Evolutionary conservation across 345 rosid species (phyloP).

Genomic region (Excoecaria cochinchinensis): DNA sequence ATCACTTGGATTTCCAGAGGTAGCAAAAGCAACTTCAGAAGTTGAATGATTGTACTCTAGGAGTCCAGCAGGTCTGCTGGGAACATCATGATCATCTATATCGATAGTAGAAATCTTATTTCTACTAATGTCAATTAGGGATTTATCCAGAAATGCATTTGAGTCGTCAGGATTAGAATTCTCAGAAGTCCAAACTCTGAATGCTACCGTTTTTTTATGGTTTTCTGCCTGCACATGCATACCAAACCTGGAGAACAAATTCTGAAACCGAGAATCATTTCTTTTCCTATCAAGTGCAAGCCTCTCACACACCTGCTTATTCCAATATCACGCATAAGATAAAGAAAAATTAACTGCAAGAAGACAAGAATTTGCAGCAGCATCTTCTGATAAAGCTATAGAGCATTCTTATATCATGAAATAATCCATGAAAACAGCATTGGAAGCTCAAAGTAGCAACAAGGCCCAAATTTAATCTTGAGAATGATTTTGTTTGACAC

Average conservation of each 20-base stretch:
- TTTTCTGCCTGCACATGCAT: constrained; percentile 70
- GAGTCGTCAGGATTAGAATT: constrained; percentile 43
- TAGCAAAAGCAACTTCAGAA: constrained; percentile 37
- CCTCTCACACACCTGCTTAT: constrained; percentile 67
- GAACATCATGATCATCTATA: constrained; percentile 30
- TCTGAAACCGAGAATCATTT: constrained; percentile 63
- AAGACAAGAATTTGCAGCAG: not conserved
- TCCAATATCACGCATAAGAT: constrained; percentile 14
- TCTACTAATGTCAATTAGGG: constrained; percentile 28
- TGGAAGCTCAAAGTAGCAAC: not conserved
- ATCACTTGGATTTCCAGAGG: constrained; percentile 36
- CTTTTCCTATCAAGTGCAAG: constrained; percentile 83
- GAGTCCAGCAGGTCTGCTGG: constrained; percentile 36
- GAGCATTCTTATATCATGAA: not conserved
- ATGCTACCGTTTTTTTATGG: constrained; percentile 60
- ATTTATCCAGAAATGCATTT: constrained; percentile 42
- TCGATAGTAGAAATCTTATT: constrained; percentile 30
- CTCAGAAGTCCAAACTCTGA: constrained; percentile 72
- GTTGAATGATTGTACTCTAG: constrained; percentile 38
- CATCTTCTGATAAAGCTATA: not conserved
- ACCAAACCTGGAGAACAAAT: constrained; percentile 68
- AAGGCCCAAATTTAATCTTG: not conserved
- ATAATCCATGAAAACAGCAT: not conserved
- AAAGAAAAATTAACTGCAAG: constrained; percentile 1
- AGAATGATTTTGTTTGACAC: not conserved